Base-by-base conservation (phyloP, 495 filamentous ascomycete genomes). In the Podospora conica region DNA sequence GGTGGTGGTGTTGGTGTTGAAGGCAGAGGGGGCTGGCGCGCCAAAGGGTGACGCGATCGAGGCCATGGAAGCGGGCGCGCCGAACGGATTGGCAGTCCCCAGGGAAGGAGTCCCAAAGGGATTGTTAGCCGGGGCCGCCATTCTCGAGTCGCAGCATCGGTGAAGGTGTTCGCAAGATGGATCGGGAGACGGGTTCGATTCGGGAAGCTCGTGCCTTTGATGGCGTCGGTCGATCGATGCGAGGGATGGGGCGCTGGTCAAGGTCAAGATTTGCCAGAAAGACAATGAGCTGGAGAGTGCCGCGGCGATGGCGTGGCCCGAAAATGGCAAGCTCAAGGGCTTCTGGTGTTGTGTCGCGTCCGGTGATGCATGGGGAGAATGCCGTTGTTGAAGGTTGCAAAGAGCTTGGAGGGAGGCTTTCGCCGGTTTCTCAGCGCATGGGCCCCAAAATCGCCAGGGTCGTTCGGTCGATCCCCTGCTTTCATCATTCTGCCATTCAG, bases 21-120 rank as follows among this genome's bases (percentile, higher is more conserved):
- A n/a, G 27, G 9, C 29, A 18, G 40, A 48, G n/a, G 59, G 59
- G 15, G 59, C 31, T 25, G 59, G 59, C 21, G 28, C 15, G 20
- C 29, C 15, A 18, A 61, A 22, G 28, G 58, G 22, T 21, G 58
- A 29, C 15, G 23, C 61, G 18, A n/a, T 60, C 58, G 29, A 20
- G 18, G 55, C 57, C 55, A 61, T 65, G 67, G 12, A 58, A 29
- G 61, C 23, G 21, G 60, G 56, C n/a, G 63, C 40, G 22, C 58
- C 24, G 33, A 71, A 69, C 21, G 61, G 61, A 58, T 68, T 69
- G 28, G 25, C 55, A 11, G 59, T 57, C 22, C 22, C 55, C 55
- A 24, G 55, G 2, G 55, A 18, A 27, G 60, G 60, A 15, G 60
- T 22, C 29, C 64, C 64, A 27, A 65, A 65, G 56, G 64, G 64